Conservation (phyloP, 2,329 filamentous ascomycete genomes). For the Phoma sp. region DNA sequence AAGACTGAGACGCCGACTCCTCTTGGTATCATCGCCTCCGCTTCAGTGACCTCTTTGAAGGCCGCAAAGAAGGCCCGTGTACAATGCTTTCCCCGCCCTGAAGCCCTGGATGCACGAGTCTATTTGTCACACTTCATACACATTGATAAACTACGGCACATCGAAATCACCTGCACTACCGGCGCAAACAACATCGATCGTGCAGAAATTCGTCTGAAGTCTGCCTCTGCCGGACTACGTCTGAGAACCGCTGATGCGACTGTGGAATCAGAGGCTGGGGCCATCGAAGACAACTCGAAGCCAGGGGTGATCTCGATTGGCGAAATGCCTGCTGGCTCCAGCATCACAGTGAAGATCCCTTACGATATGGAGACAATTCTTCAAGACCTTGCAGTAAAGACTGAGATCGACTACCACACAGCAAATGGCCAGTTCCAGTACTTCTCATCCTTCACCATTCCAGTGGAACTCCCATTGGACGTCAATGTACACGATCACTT, state of each 20-base stretch:
- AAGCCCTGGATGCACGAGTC: slow-evolving; percentile 72
- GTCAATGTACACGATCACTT: slow-evolving; percentile 98
- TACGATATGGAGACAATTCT: slow-evolving; percentile 84
- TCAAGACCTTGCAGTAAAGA: slow-evolving; percentile 70
- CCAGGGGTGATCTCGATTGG: slow-evolving; percentile 55
- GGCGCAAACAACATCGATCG: slow-evolving; percentile 72
- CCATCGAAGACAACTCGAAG: slow-evolving; percentile 52
- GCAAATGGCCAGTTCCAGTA: slow-evolving; percentile 69
- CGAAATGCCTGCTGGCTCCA: slow-evolving; percentile 52
- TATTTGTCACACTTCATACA: slow-evolving; percentile 73
- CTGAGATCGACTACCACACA: slow-evolving; percentile 79
- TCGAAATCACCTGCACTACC: slow-evolving; percentile 74
- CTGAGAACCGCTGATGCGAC: slow-evolving; percentile 60
- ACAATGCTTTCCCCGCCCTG: slow-evolving; percentile 73
- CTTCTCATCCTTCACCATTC: slow-evolving; percentile 66
- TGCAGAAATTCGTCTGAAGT: slow-evolving; percentile 60
- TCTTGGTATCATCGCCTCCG: slow-evolving; percentile 54
- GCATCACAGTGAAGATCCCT: slow-evolving; percentile 70
- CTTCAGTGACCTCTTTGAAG: slow-evolving; percentile 41
- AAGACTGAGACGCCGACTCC: slow-evolving; percentile 56
- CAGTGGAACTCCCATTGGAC: slow-evolving; percentile 80
- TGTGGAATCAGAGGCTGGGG: slow-evolving; percentile 50
- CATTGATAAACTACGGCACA: slow-evolving; percentile 76
- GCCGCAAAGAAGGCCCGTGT: slow-evolving; percentile 61
- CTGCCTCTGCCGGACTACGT: slow-evolving; percentile 65